Evolutionary conservation across 2,329 filamentous ascomycete species (phyloP).

Genomic region (Trichophaea hybrida): DNA sequence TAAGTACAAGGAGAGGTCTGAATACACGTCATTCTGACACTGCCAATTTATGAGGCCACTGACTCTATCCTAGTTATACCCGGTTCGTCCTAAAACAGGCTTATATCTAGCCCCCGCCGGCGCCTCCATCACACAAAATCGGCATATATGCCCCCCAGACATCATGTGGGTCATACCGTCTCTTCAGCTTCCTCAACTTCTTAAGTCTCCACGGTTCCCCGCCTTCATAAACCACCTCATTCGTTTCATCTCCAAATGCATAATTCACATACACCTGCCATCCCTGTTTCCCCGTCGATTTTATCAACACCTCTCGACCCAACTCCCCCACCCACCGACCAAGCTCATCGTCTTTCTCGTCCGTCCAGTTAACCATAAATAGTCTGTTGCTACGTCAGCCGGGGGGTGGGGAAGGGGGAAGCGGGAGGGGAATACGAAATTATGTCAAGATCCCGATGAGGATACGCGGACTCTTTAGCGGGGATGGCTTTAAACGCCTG

Average conservation of each 20-base stretch:
- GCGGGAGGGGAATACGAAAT: constrained; percentile 17
- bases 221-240: constrained; percentile 38
- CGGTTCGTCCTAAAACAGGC: background rate
- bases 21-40: too few species aligned
- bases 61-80: too few species aligned
- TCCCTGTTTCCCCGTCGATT: constrained; percentile 27
- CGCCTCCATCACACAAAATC: constrained; percentile 21
- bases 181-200: constrained; percentile 36
- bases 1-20: too few species aligned
- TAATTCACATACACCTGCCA: constrained; percentile 39
- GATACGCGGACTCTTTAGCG: constrained; percentile 20
- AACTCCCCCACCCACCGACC: constrained; percentile 32
- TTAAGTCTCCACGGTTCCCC: constrained; percentile 34
- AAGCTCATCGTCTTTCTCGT: constrained; percentile 29
- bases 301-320: constrained; percentile 32
- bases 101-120: background rate
- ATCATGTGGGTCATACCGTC: constrained; percentile 37
- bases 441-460: constrained; percentile 21
- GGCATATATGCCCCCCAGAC: constrained; percentile 37
- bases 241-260: constrained; percentile 37
- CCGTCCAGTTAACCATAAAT: constrained; percentile 27
- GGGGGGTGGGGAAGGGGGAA: too few species aligned
- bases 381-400: background rate
- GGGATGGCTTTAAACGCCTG: constrained; percentile 22
- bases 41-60: too few species aligned